Evolutionary conservation across 768 basidiomycete species (phyloP).

Genomic region (Asterophora lycoperdoides): DNA sequence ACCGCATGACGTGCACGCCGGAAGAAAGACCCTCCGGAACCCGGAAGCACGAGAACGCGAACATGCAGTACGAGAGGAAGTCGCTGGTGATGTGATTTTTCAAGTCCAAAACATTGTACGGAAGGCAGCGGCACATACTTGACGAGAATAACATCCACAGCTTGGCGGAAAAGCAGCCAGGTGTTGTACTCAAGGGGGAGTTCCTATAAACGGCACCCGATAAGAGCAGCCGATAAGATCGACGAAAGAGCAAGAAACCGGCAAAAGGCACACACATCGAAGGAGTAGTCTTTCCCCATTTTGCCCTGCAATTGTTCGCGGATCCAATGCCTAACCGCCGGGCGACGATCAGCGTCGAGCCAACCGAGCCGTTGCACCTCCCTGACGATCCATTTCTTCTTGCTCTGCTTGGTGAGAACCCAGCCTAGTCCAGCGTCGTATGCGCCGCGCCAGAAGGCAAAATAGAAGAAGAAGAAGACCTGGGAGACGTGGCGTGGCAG

Average conservation of each 20-base stretch:
- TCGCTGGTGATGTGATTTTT: constrained; percentile 2
- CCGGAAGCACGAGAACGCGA: constrained; percentile 90
- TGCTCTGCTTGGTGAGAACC: constrained; percentile 93
- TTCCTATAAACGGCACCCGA: constrained; percentile 44
- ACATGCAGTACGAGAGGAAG: constrained; percentile 62
- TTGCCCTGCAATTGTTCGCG: constrained; percentile 80
- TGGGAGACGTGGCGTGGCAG: constrained; percentile 54
- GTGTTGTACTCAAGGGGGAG: constrained; percentile 92
- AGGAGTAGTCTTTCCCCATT: constrained; percentile 93
- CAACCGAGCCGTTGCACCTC: constrained; percentile 77
- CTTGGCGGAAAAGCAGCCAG: constrained; percentile 93
- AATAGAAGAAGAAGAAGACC: constrained; percentile 83
- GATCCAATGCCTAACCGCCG: constrained; percentile 76
- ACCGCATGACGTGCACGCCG: constrained; percentile 76
- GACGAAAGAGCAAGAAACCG: constrained; percentile 2
- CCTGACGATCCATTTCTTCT: constrained; percentile 89
- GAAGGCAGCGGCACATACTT: constrained; percentile 55
- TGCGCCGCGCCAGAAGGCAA: constrained; percentile 87
- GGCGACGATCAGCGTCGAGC: constrained; percentile 73
- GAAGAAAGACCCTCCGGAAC: constrained; percentile 75
- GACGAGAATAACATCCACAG: constrained; percentile 93
- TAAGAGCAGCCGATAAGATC: constrained; percentile 2
- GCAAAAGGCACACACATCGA: constrained; percentile 49
- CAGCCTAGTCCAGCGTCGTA: constrained; percentile 94
- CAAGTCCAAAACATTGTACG: neutral